Base-by-base conservation (phyloP, 331 rosid species). In the Cydonia oblonga region DNA sequence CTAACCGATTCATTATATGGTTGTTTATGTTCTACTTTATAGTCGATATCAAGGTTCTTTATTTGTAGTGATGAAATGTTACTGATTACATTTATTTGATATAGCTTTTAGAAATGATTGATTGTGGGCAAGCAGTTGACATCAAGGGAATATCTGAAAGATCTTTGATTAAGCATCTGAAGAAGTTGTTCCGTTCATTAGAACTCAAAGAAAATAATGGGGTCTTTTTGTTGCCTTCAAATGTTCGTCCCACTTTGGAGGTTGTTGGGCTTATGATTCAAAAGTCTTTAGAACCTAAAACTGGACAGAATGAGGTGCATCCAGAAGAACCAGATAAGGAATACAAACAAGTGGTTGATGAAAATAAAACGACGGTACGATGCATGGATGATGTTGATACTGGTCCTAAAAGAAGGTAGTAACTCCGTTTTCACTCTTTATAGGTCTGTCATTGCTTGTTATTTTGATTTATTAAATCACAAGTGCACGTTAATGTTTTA, bases 51-150 rank as follows among this genome's bases (percentile, higher is more conserved):
- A 32, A 7, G 14, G 16, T 52, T 72, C 3, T 30, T 26, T 68
- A 40, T 9, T 24, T 66, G 72, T 66, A 64, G 26, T 44, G 18
- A 15, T 16, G 75, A 65, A 24, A 24, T 20, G 32, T 60, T 46
- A 13, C 69, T 68, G 69, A 11, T 79, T n/a, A 53, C 7, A 33
- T 68, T 42, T 71, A n/a, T 76, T 35, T 75, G 30, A 30, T 82
- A 40, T 59, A 92, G 98, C 88, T 92, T 75, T 75, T 92, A 85
- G 86, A 84, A 86, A 92, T 90, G 96, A 86, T 90, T 83, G 98
- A 92, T 82, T 80, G 73, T 65, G 96, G 98, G 16, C 96, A 90
- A 90, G 96, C 98, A 33, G 96, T 92, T 81, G 96, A 92, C 73
- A 87, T 88, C 64, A 92, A 84, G 75, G 96, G 92, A 56, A 85